These are phyloP conservation scores for Paraconiothyrium brasiliense DNA, from an alignment of 2,329 filamentous ascomycete genomes.

Conservation along the genomic window DNA sequence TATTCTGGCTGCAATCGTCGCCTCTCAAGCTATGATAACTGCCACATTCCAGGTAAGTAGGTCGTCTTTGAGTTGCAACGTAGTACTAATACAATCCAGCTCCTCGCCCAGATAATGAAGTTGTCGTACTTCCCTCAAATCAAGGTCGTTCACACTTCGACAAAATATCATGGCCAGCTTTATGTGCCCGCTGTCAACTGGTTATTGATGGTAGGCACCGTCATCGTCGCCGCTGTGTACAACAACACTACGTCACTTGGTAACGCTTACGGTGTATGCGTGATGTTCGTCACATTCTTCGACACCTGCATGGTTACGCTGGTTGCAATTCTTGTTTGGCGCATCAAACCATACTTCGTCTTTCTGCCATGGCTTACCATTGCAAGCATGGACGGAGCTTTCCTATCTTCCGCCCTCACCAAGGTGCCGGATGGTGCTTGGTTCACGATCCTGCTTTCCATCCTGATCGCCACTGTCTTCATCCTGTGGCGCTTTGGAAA, in stretches of 20 bases:
- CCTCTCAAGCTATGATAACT: constrained; percentile 81
- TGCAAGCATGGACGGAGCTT: constrained; percentile 73
- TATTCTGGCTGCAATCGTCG: constrained; percentile 76
- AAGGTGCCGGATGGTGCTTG: constrained; percentile 81
- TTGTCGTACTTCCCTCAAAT: constrained; percentile 79
- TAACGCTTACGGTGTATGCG: constrained; percentile 80
- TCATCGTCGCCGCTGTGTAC: constrained; percentile 78
- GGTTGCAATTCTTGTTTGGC: constrained; percentile 77
- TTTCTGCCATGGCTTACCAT: constrained; percentile 70
- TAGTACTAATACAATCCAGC: constrained; percentile 46
- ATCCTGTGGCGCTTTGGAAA: constrained; percentile 83
- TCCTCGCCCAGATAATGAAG: constrained; percentile 77
- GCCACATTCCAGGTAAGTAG: constrained; percentile 70
- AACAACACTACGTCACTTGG: constrained; percentile 72
- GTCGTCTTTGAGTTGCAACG: not conserved
- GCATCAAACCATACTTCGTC: constrained; percentile 68
- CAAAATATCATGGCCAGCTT: constrained; percentile 75
- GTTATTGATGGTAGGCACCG: constrained; percentile 77
- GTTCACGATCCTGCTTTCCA: constrained; percentile 76
- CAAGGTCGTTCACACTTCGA: constrained; percentile 75
- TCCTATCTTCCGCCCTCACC: constrained; percentile 72
- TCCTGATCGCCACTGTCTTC: constrained; percentile 70
- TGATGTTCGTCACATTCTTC: constrained; percentile 82
- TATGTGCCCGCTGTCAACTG: constrained; percentile 81
- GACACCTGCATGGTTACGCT: constrained; percentile 78